phyloP scores from a whole-genome alignment of 2,329 filamentous ascomycete genomes.

The Pyrenophora graminea region DNA sequence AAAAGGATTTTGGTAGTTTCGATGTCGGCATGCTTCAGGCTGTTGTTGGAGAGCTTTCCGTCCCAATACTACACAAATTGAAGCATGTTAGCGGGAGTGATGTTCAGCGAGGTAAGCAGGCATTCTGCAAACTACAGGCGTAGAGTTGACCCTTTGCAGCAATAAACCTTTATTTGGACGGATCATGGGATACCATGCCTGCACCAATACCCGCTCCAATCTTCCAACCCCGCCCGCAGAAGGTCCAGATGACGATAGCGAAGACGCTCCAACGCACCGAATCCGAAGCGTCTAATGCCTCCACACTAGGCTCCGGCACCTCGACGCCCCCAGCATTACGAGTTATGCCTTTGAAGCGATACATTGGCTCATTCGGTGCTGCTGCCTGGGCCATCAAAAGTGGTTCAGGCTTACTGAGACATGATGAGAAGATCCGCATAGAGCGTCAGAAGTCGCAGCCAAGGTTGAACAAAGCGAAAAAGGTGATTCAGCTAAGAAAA shows the following conservation, averaged over 20 bases:
- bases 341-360: conserved; percentile 65
- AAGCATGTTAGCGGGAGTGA: conserved; percentile 57
- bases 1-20: conserved; percentile 48
- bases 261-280: conserved; percentile 32
- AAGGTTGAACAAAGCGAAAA: conserved; percentile 41
- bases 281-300: conserved; percentile 28
- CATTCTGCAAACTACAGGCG: background rate
- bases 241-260: conserved; percentile 30
- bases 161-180: conserved; percentile 68
- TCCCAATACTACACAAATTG: conserved; percentile 53
- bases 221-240: conserved; percentile 21
- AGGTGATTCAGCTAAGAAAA: conserved; percentile 64
- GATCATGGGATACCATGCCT: conserved; percentile 59
- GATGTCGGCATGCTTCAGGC: conserved; percentile 60
- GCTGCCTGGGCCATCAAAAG: conserved; percentile 91
- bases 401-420: conserved; percentile 72
- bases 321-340: conserved; percentile 30
- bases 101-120: conserved; percentile 54
- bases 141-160: conserved; percentile 45
- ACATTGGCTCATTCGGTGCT: conserved; percentile 89
- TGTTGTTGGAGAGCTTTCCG: conserved; percentile 61
- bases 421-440: conserved; percentile 82
- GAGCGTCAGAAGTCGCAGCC: conserved; percentile 79
- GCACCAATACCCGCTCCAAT: conserved; percentile 15
- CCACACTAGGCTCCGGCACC: conserved; percentile 27